Percentiles rank a stretch among this genome's conserved stretches.
phyloP scores from a whole-genome alignment of 352 stramenopile genomes.

The Phytophthora constricta region DNA sequence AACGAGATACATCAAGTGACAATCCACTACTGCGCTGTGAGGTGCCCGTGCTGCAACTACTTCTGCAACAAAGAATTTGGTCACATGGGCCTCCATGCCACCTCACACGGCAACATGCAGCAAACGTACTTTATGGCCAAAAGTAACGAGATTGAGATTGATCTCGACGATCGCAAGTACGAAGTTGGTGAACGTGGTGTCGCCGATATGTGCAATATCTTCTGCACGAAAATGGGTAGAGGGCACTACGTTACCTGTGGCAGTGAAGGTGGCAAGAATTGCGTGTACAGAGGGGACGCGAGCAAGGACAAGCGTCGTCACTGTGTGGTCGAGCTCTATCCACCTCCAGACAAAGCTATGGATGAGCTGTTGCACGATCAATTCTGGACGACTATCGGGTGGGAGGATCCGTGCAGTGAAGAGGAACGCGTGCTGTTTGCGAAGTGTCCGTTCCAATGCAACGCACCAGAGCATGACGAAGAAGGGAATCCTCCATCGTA shows the following conservation, averaged over 20 bases:
- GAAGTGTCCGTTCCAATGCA: constrained; percentile 44
- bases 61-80: constrained; percentile 66
- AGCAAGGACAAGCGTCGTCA: constrained; percentile 41
- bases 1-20: constrained; percentile 1
- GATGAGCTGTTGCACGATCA: constrained; percentile 49
- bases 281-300: constrained; percentile 29
- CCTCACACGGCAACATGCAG: constrained; percentile 72
- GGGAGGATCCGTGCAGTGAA: constrained; percentile 46
- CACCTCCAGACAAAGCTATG: constrained; percentile 31
- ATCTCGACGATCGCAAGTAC: constrained; percentile 49
- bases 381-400: constrained; percentile 47
- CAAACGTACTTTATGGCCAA: constrained; percentile 72
- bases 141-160: constrained; percentile 55
- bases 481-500: constrained; percentile 26
- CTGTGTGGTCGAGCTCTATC: constrained; percentile 31
- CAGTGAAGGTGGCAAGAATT: constrained; percentile 14
- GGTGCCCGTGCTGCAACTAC: constrained; percentile 67
- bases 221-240: constrained; percentile 44
- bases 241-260: constrained; percentile 46
- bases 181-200: constrained; percentile 38
- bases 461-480: constrained; percentile 41
- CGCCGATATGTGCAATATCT: constrained; percentile 58
- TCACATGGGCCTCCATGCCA: constrained; percentile 56
- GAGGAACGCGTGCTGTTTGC: constrained; percentile 36
- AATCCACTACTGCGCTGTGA: constrained; percentile 61